phyloP scores from a whole-genome alignment of 139 green algal species.

The Chlorella vulgaris region DNA sequence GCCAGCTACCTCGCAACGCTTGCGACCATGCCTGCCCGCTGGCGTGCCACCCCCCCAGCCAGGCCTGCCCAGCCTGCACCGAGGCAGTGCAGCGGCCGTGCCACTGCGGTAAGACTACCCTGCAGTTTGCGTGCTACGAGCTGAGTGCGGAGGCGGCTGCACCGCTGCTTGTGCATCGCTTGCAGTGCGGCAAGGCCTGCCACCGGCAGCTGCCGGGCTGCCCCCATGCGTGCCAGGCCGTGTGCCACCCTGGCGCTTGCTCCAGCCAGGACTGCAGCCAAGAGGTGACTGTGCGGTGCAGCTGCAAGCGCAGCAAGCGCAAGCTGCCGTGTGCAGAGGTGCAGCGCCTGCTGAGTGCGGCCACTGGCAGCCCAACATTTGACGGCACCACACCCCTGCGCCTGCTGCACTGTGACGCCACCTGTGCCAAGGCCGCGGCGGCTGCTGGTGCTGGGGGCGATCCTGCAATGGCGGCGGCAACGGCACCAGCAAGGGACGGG shows the following conservation, averaged over 20 bases:
- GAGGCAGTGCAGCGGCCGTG: slow-evolving; percentile 46
- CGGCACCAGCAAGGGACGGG: too few species aligned
- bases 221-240: slow-evolving; percentile 62
- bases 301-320: slow-evolving; percentile 64
- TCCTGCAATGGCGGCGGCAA: too few species aligned
- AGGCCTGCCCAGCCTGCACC: slow-evolving; percentile 47
- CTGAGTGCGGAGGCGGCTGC: background rate
- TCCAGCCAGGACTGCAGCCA: slow-evolving; percentile 55
- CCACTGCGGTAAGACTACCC: slow-evolving; percentile 67
- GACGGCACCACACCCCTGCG: slow-evolving; percentile 48
- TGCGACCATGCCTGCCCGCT: slow-evolving; percentile 69
- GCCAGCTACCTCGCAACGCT: slow-evolving; percentile 27
- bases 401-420: slow-evolving; percentile 63
- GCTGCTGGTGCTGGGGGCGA: background rate
- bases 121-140: slow-evolving; percentile 64
- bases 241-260: slow-evolving; percentile 72
- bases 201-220: slow-evolving; percentile 60
- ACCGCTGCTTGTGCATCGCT: background rate
- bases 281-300: slow-evolving; percentile 72
- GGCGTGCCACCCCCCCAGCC: slow-evolving; percentile 57
- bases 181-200: slow-evolving; percentile 71
- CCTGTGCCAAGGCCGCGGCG: slow-evolving; percentile 44
- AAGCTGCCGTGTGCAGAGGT: slow-evolving; percentile 68
- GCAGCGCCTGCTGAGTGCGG: slow-evolving; percentile 48
- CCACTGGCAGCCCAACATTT: slow-evolving; percentile 35